A percentile compares a stretch with the other conserved stretches of the same genome.
These are phyloP conservation scores for Plasmodium ovale DNA, from an alignment of 169 alveolate species.

Conservation along the genomic window DNA sequence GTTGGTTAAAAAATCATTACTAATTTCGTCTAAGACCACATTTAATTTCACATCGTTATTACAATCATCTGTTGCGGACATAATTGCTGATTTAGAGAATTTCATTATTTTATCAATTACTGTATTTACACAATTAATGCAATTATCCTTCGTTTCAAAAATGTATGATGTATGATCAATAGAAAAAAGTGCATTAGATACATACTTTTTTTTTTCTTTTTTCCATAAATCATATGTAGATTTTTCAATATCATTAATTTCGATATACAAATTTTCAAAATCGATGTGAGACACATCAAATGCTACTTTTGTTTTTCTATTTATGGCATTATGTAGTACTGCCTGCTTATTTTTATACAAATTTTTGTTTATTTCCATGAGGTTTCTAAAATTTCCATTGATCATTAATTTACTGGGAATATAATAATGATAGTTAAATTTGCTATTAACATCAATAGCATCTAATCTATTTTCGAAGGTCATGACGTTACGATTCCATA, in stretches of 20 bases:
- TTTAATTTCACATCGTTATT: slow-evolving; percentile 24
- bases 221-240: slow-evolving; percentile 75
- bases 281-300: slow-evolving; percentile 51
- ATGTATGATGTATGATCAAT: slow-evolving; percentile 72
- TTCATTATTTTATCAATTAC: slow-evolving; percentile 68
- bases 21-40: slow-evolving; percentile 57
- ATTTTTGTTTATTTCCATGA: slow-evolving; percentile 35
- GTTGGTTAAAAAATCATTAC: slow-evolving; percentile 26
- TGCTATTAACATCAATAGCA: slow-evolving; percentile 58
- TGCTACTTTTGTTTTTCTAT: slow-evolving; percentile 28
- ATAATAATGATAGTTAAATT: slow-evolving; percentile 69
- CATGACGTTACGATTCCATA: slow-evolving; percentile 67
- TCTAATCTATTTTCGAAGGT: slow-evolving; percentile 59
- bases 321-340: neutral
- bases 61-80: neutral
- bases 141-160: slow-evolving; percentile 70
- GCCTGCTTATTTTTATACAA: slow-evolving; percentile 29
- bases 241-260: slow-evolving; percentile 59
- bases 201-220: slow-evolving; percentile 67
- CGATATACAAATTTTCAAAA: slow-evolving; percentile 65
- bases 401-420: slow-evolving; percentile 67
- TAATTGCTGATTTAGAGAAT: slow-evolving; percentile 35
- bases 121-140: slow-evolving; percentile 70
- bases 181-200: slow-evolving; percentile 59
- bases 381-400: slow-evolving; percentile 41